These are phyloP conservation scores for Typha latifolia DNA, from an alignment of 176 grass and related monocot species.

Conservation along the genomic window DNA sequence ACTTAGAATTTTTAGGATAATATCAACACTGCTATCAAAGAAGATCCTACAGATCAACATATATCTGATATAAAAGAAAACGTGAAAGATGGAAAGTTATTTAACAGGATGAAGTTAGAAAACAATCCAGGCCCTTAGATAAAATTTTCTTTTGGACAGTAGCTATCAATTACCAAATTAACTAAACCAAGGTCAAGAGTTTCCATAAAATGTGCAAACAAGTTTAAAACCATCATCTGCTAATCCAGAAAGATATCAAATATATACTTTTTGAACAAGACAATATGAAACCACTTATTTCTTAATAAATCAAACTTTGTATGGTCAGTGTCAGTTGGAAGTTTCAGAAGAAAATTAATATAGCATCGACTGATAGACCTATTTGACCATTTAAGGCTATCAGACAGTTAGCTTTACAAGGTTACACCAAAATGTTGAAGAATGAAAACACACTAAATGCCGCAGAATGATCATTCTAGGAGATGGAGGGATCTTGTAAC, in stretches of 20 bases:
- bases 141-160: neutral
- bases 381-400: no score
- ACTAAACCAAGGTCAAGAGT: neutral
- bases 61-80: neutral
- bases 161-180: neutral
- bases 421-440: neutral
- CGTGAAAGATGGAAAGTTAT: neutral
- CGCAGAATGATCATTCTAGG: neutral
- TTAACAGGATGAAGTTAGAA: neutral
- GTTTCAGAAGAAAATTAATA: no score
- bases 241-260: no score
- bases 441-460: neutral
- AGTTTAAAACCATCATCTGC: no score
- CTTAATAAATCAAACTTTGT: no score
- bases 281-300: no score
- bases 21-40: neutral
- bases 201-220: neutral
- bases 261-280: no score
- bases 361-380: no score
- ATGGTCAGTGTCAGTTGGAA: no score
- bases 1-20: neutral
- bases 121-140: neutral
- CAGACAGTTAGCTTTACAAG: no score
- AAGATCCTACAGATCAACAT: neutral
- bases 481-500: neutral